Percentiles rank a stretch among this genome's conserved stretches.
Conservation (phyloP, 495 filamentous ascomycete genomes). For the Penicillium paradoxum region DNA sequence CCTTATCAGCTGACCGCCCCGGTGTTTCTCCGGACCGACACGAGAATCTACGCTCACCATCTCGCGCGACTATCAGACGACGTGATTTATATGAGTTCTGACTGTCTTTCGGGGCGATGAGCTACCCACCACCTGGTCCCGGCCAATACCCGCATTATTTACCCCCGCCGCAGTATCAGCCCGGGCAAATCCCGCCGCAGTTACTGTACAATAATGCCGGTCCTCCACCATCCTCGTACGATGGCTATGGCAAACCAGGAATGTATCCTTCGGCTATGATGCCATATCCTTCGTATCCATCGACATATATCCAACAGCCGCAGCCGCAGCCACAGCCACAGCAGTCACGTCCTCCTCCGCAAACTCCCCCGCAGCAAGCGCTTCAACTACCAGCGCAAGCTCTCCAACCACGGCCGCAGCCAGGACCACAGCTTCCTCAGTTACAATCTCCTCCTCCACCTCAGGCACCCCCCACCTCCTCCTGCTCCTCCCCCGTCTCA, state of each 20-base stretch:
- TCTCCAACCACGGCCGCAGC: constrained; percentile 9
- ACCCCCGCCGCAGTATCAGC: constrained; percentile 34
- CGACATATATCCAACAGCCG: constrained; percentile 22
- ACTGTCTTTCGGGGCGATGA: constrained; percentile 40
- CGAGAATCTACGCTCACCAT: constrained; percentile 16
- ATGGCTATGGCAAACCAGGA: constrained; percentile 37
- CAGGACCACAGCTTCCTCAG: constrained; percentile 15
- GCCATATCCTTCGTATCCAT: constrained; percentile 30
- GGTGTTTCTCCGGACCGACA: constrained; percentile 39
- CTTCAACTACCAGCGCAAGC: constrained; percentile 12
- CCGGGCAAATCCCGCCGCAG: constrained; percentile 33
- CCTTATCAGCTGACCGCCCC: constrained; percentile 24
- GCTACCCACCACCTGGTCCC: constrained; percentile 44
- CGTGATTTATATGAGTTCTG: constrained; percentile 19
- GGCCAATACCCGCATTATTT: constrained; percentile 37
- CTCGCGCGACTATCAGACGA: constrained; percentile 13
- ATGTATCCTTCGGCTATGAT: constrained; percentile 38
- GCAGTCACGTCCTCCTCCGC: constrained; percentile 10
- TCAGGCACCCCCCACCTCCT: constrained; percentile 16
- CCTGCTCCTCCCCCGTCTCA: constrained; percentile 29
- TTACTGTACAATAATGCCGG: constrained; percentile 39
- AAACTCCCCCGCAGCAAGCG: constrained; percentile 13
- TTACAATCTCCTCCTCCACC: constrained; percentile 17
- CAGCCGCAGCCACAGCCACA: constrained; percentile 22
- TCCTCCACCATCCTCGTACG: constrained; percentile 29